These are phyloP conservation scores for Pythium aquatile DNA, from an alignment of 352 stramenopile species.

Conservation along the genomic window DNA sequence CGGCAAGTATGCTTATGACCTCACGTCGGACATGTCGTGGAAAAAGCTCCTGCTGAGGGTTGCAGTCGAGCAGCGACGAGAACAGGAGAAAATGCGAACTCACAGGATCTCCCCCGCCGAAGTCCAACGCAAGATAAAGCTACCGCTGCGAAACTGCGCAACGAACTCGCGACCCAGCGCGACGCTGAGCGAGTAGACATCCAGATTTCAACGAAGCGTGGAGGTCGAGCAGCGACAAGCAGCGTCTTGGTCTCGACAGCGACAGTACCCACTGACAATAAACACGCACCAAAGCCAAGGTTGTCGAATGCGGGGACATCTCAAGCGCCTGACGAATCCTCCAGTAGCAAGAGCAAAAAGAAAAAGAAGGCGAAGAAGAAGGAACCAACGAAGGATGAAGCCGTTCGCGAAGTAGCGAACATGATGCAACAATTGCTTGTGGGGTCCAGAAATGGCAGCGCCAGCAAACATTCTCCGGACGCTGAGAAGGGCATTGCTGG, in stretches of 20 bases:
- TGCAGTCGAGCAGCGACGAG: neutral
- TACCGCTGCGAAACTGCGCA: neutral
- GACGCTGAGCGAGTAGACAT: neutral
- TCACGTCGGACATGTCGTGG: neutral
- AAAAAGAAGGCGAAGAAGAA: constrained; percentile 33
- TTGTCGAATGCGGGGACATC: neutral
- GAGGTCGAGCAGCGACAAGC: neutral
- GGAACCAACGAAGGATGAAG: neutral
- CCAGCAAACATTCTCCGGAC: neutral
- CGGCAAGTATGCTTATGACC: constrained; percentile 5
- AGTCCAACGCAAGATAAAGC: neutral
- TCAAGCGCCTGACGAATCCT: neutral
- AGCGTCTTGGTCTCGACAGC: neutral
- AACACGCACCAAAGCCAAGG: neutral
- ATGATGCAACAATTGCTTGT: constrained; percentile 9
- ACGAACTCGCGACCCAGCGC: neutral
- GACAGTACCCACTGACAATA: neutral
- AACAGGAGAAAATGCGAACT: neutral
- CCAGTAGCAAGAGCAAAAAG: constrained; percentile 22
- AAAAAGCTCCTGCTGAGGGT: constrained; percentile 5
- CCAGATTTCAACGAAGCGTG: neutral
- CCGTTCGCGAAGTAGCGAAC: neutral
- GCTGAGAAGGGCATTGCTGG: neutral
- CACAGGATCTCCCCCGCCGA: neutral
- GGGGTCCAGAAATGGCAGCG: neutral